Evolutionary conservation across 73 alveolate genomes (phyloP).

Genomic region (Tetrahymena malaccensis): DNA sequence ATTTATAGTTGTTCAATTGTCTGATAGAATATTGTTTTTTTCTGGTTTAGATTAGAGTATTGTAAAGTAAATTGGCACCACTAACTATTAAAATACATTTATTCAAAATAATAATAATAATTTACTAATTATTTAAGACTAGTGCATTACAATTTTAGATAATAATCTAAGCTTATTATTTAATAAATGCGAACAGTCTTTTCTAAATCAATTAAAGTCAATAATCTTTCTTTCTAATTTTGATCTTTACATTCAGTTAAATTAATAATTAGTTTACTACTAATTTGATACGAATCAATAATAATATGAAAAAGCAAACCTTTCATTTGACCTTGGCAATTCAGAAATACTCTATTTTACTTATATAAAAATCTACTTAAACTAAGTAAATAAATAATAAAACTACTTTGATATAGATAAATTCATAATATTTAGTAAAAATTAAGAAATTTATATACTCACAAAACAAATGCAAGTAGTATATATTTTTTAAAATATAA

Average conservation of each 20-base stretch:
- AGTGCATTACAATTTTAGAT: not conserved
- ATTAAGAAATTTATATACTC: not conserved
- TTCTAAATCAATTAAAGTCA: not conserved
- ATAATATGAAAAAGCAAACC: not conserved
- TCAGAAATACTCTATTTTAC: not conserved
- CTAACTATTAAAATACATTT: not conserved
- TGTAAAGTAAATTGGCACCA: not conserved
- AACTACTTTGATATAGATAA: not conserved
- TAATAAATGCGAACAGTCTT: not conserved
- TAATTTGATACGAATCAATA: too few species aligned
- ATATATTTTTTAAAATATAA: not conserved
- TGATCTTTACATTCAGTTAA: not conserved
- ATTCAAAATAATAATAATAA: not conserved
- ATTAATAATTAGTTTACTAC: too few species aligned
- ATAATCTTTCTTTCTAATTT: not conserved
- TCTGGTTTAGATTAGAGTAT: not conserved
- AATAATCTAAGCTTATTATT: not conserved
- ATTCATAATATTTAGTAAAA: not conserved
- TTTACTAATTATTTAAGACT: not conserved
- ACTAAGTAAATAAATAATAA: too few species aligned
- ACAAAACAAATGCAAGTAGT: not conserved
- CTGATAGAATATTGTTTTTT: not conserved
- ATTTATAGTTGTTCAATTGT: not conserved
- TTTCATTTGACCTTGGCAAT: not conserved
- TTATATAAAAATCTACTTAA: too few species aligned